These are phyloP conservation scores for Fusarium sp. DNA, from an alignment of 2,329 filamentous ascomycete genomes.

Conservation along the genomic window DNA sequence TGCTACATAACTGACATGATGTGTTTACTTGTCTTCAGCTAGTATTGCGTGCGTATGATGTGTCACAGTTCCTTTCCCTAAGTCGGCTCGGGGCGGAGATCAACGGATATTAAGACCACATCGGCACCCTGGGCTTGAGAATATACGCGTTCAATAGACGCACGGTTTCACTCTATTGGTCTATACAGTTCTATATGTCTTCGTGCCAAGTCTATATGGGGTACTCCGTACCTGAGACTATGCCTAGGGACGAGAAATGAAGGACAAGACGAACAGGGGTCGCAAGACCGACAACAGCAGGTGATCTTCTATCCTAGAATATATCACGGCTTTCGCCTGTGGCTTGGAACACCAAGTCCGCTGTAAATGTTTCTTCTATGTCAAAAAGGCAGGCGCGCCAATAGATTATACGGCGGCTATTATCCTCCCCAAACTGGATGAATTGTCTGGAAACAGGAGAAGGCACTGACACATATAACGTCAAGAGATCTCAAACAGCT, in stretches of 20 bases:
- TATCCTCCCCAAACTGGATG: neutral
- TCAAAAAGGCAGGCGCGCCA: neutral
- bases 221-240: slow-evolving; percentile 6
- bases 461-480: neutral
- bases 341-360: neutral
- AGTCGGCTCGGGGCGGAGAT: neutral
- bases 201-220: neutral
- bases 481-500: neutral
- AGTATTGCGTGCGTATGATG: neutral
- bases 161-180: neutral
- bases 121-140: neutral
- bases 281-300: slow-evolving; percentile 4
- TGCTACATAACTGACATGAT: neutral
- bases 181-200: neutral
- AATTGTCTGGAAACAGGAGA: neutral
- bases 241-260: slow-evolving; percentile 2
- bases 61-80: neutral
- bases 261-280: neutral
- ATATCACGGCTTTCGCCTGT: neutral
- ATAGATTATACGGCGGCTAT: slow-evolving; percentile 3
- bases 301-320: neutral
- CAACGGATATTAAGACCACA: neutral
- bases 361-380: neutral
- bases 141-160: neutral
- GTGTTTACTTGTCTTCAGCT: neutral